Conservation (phyloP, 192 early-diverging fungal genomes). For the Hyaloraphidium curvatum region DNA sequence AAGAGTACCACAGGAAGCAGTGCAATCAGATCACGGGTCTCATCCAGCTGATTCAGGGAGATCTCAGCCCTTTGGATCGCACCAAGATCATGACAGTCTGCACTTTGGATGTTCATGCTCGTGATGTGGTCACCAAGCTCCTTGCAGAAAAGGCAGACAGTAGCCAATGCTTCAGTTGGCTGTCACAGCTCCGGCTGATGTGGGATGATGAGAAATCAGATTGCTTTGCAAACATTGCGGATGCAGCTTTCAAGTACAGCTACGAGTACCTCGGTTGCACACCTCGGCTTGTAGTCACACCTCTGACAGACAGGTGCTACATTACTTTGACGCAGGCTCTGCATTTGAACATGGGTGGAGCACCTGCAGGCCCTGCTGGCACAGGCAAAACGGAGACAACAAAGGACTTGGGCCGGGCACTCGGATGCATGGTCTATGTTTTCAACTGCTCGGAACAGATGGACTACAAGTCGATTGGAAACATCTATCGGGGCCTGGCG, state of each 20-base stretch:
- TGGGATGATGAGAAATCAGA: slow-evolving; percentile 41
- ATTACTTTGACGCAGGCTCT: slow-evolving; percentile 43
- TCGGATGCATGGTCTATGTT: slow-evolving; percentile 48
- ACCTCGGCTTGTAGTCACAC: slow-evolving; percentile 39
- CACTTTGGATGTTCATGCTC: slow-evolving; percentile 44
- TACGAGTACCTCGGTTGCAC: slow-evolving; percentile 48
- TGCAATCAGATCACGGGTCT: slow-evolving; percentile 41
- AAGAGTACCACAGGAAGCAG: slow-evolving; percentile 54
- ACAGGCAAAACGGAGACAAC: slow-evolving; percentile 37
- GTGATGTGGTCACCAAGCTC: slow-evolving; percentile 45
- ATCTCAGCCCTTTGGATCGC: slow-evolving; percentile 25
- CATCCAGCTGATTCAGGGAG: slow-evolving; percentile 40
- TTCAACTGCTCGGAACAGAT: slow-evolving; percentile 51
- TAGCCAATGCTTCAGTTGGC: slow-evolving; percentile 44
- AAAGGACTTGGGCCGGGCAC: slow-evolving; percentile 43
- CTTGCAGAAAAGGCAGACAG: slow-evolving; percentile 43
- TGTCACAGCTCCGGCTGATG: slow-evolving; percentile 33
- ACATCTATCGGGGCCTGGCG: slow-evolving; percentile 45
- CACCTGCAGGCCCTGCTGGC: slow-evolving; percentile 39
- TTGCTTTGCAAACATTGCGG: slow-evolving; percentile 47
- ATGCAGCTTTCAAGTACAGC: slow-evolving; percentile 37
- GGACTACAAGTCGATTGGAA: slow-evolving; percentile 48
- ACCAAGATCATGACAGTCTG: slow-evolving; percentile 53
- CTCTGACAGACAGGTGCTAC: slow-evolving; percentile 44
- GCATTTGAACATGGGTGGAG: slow-evolving; percentile 44